A percentile compares a stretch with the other conserved stretches of the same genome.
Conservation (phyloP, 2,329 filamentous ascomycete genomes). For the Keithomyces neogunnii region DNA sequence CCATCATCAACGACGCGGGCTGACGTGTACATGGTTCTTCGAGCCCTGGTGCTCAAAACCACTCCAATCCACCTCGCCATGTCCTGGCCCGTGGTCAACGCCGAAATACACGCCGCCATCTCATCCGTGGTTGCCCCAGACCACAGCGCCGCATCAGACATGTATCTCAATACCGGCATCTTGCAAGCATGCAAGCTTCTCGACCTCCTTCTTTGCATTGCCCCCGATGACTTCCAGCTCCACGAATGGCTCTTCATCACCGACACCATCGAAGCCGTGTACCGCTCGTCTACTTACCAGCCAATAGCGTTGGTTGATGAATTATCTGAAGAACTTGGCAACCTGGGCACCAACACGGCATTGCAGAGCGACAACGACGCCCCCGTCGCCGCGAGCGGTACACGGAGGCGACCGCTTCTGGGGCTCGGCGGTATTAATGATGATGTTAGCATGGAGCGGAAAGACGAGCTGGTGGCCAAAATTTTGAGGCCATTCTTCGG, state of each 20-base stretch:
- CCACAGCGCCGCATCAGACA: conserved; percentile 55
- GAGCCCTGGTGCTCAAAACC: conserved; percentile 71
- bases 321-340: conserved; percentile 66
- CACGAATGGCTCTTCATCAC: conserved; percentile 97
- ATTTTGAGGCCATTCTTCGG: conserved; percentile 83
- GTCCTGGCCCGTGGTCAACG: conserved; percentile 84
- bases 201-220: conserved; percentile 75
- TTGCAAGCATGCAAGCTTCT: conserved; percentile 92
- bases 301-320: conserved; percentile 76
- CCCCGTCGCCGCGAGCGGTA: conserved; percentile 25
- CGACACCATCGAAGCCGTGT: conserved; percentile 93
- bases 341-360: conserved; percentile 24
- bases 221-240: conserved; percentile 95
- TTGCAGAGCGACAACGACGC: conserved; percentile 28
- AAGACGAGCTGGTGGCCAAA: conserved; percentile 63
- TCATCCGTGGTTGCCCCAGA: conserved; percentile 64
- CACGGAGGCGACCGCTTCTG: conserved; percentile 39
- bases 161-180: conserved; percentile 67
- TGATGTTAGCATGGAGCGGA: conserved; percentile 48
- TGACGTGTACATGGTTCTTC: conserved; percentile 82
- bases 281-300: conserved; percentile 62
- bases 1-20: conserved; percentile 84
- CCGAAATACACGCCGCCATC: conserved; percentile 74
- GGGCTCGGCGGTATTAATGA: conserved; percentile 46
- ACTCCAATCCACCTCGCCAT: conserved; percentile 72